Conservation (phyloP, 441 rosid species). For the Gossypium davidsonii region DNA sequence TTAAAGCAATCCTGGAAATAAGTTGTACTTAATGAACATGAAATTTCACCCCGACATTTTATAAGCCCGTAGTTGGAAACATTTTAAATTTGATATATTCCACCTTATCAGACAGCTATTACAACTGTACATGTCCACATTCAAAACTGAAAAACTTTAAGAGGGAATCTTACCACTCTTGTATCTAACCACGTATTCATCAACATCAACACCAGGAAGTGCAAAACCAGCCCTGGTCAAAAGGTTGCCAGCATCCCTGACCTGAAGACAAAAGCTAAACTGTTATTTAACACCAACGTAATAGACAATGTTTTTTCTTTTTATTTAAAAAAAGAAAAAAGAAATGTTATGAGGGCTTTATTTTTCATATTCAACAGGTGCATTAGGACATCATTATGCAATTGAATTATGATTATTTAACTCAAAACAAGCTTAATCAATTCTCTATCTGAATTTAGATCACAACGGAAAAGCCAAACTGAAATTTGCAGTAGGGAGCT, state of each 20-base stretch:
- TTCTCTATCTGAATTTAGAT: neutral
- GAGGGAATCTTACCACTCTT: constrained; percentile 52
- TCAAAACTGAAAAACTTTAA: neutral
- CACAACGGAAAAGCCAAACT: neutral
- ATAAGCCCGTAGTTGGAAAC: neutral
- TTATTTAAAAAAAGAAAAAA: neutral
- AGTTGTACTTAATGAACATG: neutral
- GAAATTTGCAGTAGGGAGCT: neutral
- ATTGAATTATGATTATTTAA: neutral
- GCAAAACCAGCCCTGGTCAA: constrained; percentile 91
- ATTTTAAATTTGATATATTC: neutral
- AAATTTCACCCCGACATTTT: constrained; percentile 6
- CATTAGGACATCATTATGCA: neutral
- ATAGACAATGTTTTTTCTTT: neutral
- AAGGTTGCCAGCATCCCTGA: constrained; percentile 94
- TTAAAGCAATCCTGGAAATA: neutral
- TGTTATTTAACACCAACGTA: neutral
- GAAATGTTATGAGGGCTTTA: neutral
- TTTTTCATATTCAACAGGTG: neutral
- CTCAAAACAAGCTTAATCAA: neutral
- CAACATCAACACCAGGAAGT: constrained; percentile 93
- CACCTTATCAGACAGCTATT: neutral
- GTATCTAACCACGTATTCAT: constrained; percentile 82
- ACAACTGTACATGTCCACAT: neutral
- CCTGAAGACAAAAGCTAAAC: constrained; percentile 34